phyloP scores from a whole-genome alignment of 129 eudicot genomes.

The Centaurea solstitialis region DNA sequence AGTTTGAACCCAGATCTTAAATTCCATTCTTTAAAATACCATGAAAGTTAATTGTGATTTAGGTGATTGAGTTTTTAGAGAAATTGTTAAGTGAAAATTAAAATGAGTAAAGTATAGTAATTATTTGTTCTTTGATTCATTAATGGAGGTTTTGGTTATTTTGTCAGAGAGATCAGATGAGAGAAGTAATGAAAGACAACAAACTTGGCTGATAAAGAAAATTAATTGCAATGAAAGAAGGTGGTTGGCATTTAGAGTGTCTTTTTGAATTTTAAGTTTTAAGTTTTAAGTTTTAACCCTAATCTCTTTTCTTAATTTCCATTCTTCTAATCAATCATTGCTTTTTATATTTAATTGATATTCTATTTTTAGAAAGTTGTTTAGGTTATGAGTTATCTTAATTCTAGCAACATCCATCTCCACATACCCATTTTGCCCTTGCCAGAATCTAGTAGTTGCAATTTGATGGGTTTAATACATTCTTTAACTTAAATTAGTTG shows the following conservation, averaged over 20 bases:
- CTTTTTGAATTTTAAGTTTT: slow-evolving; percentile 28
- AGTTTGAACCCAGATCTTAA: neutral
- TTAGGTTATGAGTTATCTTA: slow-evolving; percentile 35
- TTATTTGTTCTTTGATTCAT: slow-evolving; percentile 25
- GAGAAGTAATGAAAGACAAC: slow-evolving; percentile 28
- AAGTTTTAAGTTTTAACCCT: slow-evolving; percentile 32
- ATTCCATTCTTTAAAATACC: neutral
- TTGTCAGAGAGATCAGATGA: slow-evolving; percentile 20
- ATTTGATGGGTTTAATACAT: neutral
- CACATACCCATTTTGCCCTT: slow-evolving; percentile 25
- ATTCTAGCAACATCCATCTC: slow-evolving; percentile 10
- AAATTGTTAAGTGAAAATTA: slow-evolving; percentile 19
- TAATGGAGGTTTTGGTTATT: slow-evolving; percentile 16
- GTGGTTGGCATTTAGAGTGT: slow-evolving; percentile 27
- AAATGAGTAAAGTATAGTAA: slow-evolving; percentile 11
- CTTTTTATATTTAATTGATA: slow-evolving; percentile 1
- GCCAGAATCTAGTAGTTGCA: slow-evolving; percentile 8
- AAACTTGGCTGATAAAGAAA: slow-evolving; percentile 30
- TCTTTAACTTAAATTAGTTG: neutral
- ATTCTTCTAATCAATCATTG: slow-evolving; percentile 31
- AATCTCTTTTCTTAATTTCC: slow-evolving; percentile 11
- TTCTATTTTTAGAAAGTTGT: slow-evolving; percentile 34
- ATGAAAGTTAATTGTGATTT: neutral
- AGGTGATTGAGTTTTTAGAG: neutral
- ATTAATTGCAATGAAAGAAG: slow-evolving; percentile 19